These are phyloP conservation scores for Leccinum angustisporum DNA, from an alignment of 1,284 basidiomycete genomes.

Conservation along the genomic window DNA sequence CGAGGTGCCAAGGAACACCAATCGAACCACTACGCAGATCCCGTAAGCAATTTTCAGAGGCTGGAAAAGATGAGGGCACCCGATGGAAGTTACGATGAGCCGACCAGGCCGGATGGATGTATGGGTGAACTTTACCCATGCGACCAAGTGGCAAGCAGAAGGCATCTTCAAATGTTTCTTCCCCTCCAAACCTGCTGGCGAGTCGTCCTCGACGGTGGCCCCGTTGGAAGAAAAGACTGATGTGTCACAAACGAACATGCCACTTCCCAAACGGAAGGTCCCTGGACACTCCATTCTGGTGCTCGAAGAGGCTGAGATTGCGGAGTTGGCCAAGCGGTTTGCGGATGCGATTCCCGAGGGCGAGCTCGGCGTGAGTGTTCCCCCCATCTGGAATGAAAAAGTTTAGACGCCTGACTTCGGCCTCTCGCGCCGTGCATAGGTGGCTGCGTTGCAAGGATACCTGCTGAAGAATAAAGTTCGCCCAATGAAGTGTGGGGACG, in stretches of 20 bases:
- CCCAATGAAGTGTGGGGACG: conserved; percentile 76
- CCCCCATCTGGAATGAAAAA: conserved; percentile 1
- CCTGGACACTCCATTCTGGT: conserved; percentile 60
- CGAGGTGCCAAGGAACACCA: conserved; percentile 42
- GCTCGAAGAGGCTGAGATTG: conserved; percentile 71
- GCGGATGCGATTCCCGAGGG: conserved; percentile 76
- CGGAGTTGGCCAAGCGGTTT: conserved; percentile 72
- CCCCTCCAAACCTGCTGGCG: conserved; percentile 52
- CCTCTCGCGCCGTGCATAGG: conserved; percentile 41
- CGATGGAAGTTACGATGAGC: conserved; percentile 76
- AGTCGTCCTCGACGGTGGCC: conserved; percentile 16
- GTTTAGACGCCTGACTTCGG: conserved; percentile 5
- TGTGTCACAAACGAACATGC: conserved; percentile 62
- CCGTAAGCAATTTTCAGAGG: conserved; percentile 51
- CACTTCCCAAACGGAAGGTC: conserved; percentile 64
- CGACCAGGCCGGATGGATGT: conserved; percentile 85
- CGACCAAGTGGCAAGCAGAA: conserved; percentile 84
- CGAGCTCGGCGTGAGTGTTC: conserved; percentile 69
- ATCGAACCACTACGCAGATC: conserved; percentile 46
- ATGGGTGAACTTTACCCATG: conserved; percentile 85
- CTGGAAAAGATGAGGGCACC: conserved; percentile 72
- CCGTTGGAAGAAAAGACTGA: conserved; percentile 39
- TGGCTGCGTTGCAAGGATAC: conserved; percentile 82
- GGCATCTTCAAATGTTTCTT: conserved; percentile 92
- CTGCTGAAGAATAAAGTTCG: conserved; percentile 82